Evolutionary conservation across 2,329 filamentous ascomycete species (phyloP).

Genomic region (Venturiaceae sp.): DNA sequence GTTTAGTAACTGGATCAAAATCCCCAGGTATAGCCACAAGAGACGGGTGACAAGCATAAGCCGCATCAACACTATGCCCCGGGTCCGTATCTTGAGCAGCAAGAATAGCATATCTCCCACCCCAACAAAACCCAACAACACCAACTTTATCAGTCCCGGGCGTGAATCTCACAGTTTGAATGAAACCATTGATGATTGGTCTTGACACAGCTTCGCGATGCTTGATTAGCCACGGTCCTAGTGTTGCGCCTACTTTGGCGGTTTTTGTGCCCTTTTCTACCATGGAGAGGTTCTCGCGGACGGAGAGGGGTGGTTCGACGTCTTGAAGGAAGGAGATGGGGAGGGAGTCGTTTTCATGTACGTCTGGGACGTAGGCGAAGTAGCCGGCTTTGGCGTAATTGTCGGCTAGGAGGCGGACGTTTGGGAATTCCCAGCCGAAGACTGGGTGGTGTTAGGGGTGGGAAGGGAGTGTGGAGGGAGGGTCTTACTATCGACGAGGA

Average conservation of each 20-base stretch:
- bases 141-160: conserved; percentile 24
- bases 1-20: conserved; percentile 29
- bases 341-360: conserved; percentile 31
- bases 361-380: conserved; percentile 35
- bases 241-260: conserved; percentile 28
- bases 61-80: conserved; percentile 28
- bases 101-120: conserved; percentile 30
- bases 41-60: conserved; percentile 31
- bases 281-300: conserved; percentile 24
- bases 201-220: conserved; percentile 32
- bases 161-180: not conserved
- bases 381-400: conserved; percentile 36
- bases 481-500: conserved; percentile 32
- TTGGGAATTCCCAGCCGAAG: conserved; percentile 39
- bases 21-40: conserved; percentile 32
- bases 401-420: conserved; percentile 37
- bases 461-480: not conserved
- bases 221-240: conserved; percentile 33
- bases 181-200: conserved; percentile 34
- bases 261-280: conserved; percentile 31
- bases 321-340: conserved; percentile 28
- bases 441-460: conserved; percentile 21
- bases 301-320: conserved; percentile 31
- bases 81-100: conserved; percentile 16
- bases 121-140: conserved; percentile 41